phyloP scores from a whole-genome alignment of 108 stramenopile genomes.

The Cyclostephanos invisitatus region DNA sequence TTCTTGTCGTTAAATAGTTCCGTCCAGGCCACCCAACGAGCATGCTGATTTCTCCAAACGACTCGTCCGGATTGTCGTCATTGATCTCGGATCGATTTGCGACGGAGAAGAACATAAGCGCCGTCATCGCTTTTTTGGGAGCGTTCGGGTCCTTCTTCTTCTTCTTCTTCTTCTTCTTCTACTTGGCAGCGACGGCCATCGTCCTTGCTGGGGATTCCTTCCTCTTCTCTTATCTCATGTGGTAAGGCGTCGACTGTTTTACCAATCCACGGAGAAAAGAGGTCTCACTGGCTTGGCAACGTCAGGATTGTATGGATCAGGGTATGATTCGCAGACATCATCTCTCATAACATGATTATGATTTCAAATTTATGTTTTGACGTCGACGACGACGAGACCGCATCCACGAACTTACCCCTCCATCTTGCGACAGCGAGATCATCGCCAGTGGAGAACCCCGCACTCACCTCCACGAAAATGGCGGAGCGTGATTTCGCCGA shows the following conservation, averaged over 20 bases:
- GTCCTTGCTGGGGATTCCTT: slow-evolving; percentile 22
- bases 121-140: slow-evolving; percentile 34
- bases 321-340: too few relatives aligned
- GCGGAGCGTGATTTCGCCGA: not conserved
- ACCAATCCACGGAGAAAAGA: too few relatives aligned
- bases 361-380: too few relatives aligned
- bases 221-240: too few relatives aligned
- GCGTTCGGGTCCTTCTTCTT: slow-evolving; percentile 60
- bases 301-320: too few relatives aligned
- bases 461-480: not conserved
- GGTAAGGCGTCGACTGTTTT: too few relatives aligned
- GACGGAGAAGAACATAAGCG: slow-evolving; percentile 39
- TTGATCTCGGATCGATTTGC: slow-evolving; percentile 44
- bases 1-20: slow-evolving; percentile 51
- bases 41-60: slow-evolving; percentile 71
- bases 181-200: slow-evolving; percentile 18
- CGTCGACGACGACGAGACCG: too few relatives aligned
- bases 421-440: too few relatives aligned
- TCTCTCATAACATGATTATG: too few relatives aligned
- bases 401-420: too few relatives aligned
- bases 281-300: too few relatives aligned
- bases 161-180: slow-evolving; percentile 40
- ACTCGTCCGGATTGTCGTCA: slow-evolving; percentile 66
- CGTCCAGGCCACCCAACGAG: slow-evolving; percentile 53
- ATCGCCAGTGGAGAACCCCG: too few relatives aligned